phyloP scores from a whole-genome alignment of 306 rosid species.

The Cucumis hystrix region DNA sequence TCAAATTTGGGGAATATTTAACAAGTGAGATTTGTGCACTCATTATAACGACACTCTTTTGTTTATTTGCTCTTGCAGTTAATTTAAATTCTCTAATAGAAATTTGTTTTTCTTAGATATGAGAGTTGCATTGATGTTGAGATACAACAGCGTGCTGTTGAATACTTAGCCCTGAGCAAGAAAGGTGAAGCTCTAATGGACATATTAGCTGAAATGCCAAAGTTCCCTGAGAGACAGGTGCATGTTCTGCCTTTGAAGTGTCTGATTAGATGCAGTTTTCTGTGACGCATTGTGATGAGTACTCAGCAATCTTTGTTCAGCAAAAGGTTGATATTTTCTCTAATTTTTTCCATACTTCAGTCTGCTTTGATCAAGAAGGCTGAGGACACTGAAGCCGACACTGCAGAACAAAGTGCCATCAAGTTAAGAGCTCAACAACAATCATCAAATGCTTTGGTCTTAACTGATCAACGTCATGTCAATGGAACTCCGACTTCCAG shows the following conservation, averaged over 20 bases:
- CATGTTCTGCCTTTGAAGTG: conserved; percentile 9
- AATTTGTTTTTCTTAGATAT: conserved; percentile 37
- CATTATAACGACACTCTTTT: conserved; percentile 6
- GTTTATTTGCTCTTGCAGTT: not conserved
- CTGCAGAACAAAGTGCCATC: conserved; percentile 94
- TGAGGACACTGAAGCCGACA: conserved; percentile 83
- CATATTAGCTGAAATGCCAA: conserved; percentile 97
- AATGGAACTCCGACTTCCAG: conserved; percentile 47
- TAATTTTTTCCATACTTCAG: conserved; percentile 28
- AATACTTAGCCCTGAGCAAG: conserved; percentile 82
- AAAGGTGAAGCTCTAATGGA: conserved; percentile 81
- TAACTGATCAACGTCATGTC: conserved; percentile 58
- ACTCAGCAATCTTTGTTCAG: not conserved
- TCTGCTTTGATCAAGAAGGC: conserved; percentile 91
- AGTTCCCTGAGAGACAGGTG: conserved; percentile 98
- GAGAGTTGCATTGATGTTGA: conserved; percentile 98
- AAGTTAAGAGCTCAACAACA: conserved; percentile 82
- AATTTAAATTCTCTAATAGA: conserved; percentile 17
- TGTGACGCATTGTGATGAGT: not conserved
- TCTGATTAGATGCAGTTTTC: conserved; percentile 6
- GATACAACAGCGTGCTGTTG: conserved; percentile 97
- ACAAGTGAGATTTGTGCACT: conserved; percentile 52
- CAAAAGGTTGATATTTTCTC: conserved; percentile 2
- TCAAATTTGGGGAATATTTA: conserved; percentile 90
- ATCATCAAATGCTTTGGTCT: conserved; percentile 85